These are phyloP conservation scores for Chlorociboria aeruginascens DNA, from an alignment of 495 filamentous ascomycete species.

Conservation along the genomic window DNA sequence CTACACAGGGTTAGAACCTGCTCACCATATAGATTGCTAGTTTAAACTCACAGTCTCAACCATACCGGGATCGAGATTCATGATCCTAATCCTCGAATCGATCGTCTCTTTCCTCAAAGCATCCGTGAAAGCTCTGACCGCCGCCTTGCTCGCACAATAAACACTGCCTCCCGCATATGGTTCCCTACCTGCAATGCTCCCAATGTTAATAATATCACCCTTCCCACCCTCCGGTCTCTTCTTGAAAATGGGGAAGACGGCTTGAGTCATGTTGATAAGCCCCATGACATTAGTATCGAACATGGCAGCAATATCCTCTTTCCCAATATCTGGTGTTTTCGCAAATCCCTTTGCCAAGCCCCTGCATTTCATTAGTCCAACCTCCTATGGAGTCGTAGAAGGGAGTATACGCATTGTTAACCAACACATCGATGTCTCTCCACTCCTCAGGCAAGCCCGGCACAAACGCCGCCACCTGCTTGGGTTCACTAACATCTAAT, in stretches of 20 bases:
- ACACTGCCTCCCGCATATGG: constrained; percentile 84
- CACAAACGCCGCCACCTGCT: constrained; percentile 67
- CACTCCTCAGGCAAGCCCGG: constrained; percentile 66
- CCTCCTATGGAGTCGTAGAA: neutral
- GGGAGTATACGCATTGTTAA: constrained; percentile 88
- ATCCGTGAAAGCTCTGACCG: constrained; percentile 82
- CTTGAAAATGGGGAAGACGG: constrained; percentile 75
- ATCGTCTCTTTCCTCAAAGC: constrained; percentile 81
- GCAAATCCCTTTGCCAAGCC: constrained; percentile 83
- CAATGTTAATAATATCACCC: constrained; percentile 96
- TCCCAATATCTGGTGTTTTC: constrained; percentile 69
- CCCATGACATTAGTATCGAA: constrained; percentile 88
- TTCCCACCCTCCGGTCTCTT: constrained; percentile 62
- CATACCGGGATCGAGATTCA: constrained; percentile 91
- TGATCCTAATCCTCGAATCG: constrained; percentile 72
- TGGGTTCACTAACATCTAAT: constrained; percentile 76
- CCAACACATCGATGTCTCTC: constrained; percentile 75
- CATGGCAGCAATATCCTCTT: constrained; percentile 81
- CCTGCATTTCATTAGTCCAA: constrained; percentile 27
- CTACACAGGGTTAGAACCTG: constrained; percentile 25
- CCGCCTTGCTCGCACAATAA: constrained; percentile 95
- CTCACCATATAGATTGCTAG: neutral
- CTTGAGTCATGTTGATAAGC: constrained; percentile 95
- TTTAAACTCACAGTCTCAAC: constrained; percentile 67
- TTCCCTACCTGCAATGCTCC: constrained; percentile 87